Percentiles rank a stretch among this genome's conserved stretches.
Conservation (phyloP, 2,329 filamentous ascomycete genomes). For the Aspergillus unguis region DNA sequence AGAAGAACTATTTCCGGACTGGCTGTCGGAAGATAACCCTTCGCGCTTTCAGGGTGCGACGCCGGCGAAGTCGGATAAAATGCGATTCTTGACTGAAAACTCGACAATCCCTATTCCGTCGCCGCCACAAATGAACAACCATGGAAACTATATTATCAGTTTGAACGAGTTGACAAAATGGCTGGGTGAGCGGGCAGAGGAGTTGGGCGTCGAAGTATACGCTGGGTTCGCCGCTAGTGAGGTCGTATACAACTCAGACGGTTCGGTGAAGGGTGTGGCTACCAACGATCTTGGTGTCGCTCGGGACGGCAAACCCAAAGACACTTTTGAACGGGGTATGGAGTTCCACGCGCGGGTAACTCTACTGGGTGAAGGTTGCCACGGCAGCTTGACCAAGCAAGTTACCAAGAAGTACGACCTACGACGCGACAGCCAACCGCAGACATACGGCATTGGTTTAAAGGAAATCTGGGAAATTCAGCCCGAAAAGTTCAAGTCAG, state of each 20-base stretch:
- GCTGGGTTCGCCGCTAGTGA: conserved; percentile 94
- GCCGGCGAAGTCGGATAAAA: conserved; percentile 75
- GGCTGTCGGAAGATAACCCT: conserved; percentile 84
- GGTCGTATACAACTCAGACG: conserved; percentile 80
- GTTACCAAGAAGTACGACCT: conserved; percentile 92
- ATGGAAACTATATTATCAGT: conserved; percentile 96
- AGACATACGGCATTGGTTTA: conserved; percentile 90
- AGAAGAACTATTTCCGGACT: conserved; percentile 88
- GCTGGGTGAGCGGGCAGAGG: conserved; percentile 94
- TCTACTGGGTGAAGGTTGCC: conserved; percentile 89
- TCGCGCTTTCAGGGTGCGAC: conserved; percentile 85
- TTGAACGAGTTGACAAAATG: conserved; percentile 94
- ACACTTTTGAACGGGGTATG: conserved; percentile 93
- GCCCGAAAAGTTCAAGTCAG: conserved; percentile 86
- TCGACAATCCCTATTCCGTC: conserved; percentile 74
- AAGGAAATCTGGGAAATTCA: conserved; percentile 98
- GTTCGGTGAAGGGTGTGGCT: conserved; percentile 87
- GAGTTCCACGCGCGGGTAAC: conserved; percentile 93
- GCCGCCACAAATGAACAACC: conserved; percentile 96
- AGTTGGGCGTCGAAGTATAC: conserved; percentile 92
- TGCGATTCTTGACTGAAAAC: conserved; percentile 89
- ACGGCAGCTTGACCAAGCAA: conserved; percentile 92
- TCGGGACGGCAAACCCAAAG: conserved; percentile 78
- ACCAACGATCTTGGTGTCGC: conserved; percentile 91
- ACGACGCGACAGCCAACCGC: conserved; percentile 80